phyloP scores from a whole-genome alignment of 305 asterid genomes.

The Rubia tinctorum region DNA sequence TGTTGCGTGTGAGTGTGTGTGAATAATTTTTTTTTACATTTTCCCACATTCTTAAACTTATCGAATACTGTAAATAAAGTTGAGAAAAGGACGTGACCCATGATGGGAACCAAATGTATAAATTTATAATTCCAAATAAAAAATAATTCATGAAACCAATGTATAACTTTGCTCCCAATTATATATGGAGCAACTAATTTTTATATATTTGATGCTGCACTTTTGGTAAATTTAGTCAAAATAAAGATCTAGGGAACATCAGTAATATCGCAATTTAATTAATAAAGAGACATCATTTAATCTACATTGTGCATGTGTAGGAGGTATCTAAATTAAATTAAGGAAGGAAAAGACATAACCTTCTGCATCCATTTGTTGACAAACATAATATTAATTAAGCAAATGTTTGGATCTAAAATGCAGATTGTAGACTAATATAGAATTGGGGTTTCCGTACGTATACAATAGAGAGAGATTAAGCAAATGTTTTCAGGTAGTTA shows the following conservation, averaged over 20 bases:
- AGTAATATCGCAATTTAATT: neutral
- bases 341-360: neutral
- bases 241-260: neutral
- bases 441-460: neutral
- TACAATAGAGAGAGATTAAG: neutral
- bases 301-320: no score
- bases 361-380: neutral
- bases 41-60: slow-evolving; percentile 12
- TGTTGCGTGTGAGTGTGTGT: neutral
- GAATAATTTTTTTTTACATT: neutral
- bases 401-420: neutral
- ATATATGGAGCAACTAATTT: neutral
- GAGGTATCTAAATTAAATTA: neutral
- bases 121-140: neutral
- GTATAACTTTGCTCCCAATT: neutral
- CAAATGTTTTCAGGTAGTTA: no score
- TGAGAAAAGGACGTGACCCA: slow-evolving; percentile 7
- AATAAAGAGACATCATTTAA: neutral
- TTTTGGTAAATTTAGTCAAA: neutral
- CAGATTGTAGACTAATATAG: neutral
- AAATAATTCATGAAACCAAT: neutral
- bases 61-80: neutral
- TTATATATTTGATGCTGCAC: neutral
- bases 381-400: neutral
- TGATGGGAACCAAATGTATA: slow-evolving; percentile 12